Evolutionary conservation across 768 basidiomycete species (phyloP).

Genomic region (Podaxis pistillaris): DNA sequence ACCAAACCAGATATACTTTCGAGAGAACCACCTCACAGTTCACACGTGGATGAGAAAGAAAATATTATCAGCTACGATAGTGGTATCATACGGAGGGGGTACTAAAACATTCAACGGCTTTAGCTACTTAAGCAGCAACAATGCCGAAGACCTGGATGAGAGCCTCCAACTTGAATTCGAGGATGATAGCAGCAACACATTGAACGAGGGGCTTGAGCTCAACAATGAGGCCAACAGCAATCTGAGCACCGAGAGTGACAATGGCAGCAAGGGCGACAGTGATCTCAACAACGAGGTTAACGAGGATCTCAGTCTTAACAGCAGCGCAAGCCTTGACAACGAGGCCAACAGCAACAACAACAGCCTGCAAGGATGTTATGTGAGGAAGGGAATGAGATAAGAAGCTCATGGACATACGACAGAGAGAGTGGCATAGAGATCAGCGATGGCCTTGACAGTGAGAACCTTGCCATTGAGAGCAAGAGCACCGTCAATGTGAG

Average conservation of each 20-base stretch:
- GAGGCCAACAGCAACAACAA: background rate
- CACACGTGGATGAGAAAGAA: background rate
- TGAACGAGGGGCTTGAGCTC: background rate
- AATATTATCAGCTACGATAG: background rate
- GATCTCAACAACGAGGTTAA: constrained; percentile 9
- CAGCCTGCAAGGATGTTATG: background rate
- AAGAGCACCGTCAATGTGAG: constrained; percentile 13
- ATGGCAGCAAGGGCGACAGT: constrained; percentile 11
- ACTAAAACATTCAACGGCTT: background rate
- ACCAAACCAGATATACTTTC: too few species aligned
- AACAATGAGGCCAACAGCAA: background rate
- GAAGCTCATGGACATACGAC: constrained; percentile 13
- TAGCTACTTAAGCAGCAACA: background rate
- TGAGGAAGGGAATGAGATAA: background rate
- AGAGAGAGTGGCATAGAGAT: constrained; percentile 12
- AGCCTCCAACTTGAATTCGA: background rate
- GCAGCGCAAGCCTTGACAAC: constrained; percentile 8
- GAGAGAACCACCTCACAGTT: background rate
- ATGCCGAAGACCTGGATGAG: constrained; percentile 4
- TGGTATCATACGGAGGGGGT: background rate
- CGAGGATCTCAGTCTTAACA: constrained; percentile 12
- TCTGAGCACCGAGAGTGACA: constrained; percentile 2
- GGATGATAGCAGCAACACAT: background rate
- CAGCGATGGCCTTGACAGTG: constrained; percentile 13
- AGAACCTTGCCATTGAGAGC: constrained; percentile 16